Evolutionary conservation across 2,329 filamentous ascomycete genomes (phyloP).

Genomic region (Trichoderma gracile): DNA sequence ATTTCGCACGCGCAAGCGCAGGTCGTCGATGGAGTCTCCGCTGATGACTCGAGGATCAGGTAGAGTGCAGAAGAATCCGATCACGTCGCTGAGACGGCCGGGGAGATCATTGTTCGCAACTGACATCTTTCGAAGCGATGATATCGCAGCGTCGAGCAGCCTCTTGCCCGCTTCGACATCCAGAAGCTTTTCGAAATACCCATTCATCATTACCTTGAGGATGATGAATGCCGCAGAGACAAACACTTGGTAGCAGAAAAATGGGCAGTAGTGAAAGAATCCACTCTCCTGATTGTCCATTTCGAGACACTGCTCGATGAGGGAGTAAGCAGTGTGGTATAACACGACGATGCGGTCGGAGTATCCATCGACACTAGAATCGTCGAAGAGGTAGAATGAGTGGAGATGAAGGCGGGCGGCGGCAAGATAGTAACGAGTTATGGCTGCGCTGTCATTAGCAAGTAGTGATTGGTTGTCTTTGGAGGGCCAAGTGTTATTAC

Average conservation of each 20-base stretch:
- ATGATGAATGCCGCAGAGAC: slow-evolving; percentile 20
- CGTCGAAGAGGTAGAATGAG: slow-evolving; percentile 20
- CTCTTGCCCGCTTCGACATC: slow-evolving; percentile 9
- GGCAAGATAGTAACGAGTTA: slow-evolving; percentile 17
- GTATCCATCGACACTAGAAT: slow-evolving; percentile 14
- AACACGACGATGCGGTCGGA: slow-evolving; percentile 10
- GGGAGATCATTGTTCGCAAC: slow-evolving; percentile 19
- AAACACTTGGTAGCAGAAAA: slow-evolving; percentile 19
- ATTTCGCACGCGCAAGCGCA: slow-evolving; percentile 18
- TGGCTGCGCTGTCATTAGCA: background rate
- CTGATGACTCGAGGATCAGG: slow-evolving; percentile 16
- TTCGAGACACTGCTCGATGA: slow-evolving; percentile 16
- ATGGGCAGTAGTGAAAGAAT: slow-evolving; percentile 14
- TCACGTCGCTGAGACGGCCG: slow-evolving; percentile 13
- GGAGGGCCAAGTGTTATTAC: background rate
- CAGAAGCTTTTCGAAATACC: slow-evolving; percentile 16
- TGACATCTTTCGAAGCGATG: slow-evolving; percentile 11
- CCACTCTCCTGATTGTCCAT: slow-evolving; percentile 15
- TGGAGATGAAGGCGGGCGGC: slow-evolving; percentile 18
- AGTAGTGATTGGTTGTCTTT: background rate
- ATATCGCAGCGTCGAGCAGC: slow-evolving; percentile 18
- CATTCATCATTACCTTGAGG: slow-evolving; percentile 21
- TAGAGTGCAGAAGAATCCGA: slow-evolving; percentile 12
- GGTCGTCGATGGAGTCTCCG: slow-evolving; percentile 5
- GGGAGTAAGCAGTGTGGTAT: slow-evolving; percentile 13